Conservation (phyloP, 2,329 filamentous ascomycete genomes). For the Raffaelea deltoideospora region DNA sequence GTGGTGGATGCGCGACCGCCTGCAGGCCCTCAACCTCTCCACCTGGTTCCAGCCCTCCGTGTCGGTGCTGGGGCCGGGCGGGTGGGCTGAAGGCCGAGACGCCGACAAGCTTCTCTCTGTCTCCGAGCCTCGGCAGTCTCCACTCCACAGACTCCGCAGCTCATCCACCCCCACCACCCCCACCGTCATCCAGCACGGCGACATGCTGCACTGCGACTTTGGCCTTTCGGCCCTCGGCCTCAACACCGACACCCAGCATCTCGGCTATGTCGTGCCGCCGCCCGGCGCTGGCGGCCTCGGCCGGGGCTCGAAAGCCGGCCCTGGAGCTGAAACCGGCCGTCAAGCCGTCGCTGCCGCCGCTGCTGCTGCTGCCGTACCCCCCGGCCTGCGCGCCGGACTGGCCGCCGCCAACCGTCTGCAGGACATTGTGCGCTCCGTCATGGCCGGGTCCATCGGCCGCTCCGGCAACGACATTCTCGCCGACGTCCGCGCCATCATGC, state of each 20-base stretch:
- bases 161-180: slow-evolving; percentile 1
- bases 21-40: slow-evolving; percentile 32
- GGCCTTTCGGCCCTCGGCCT: slow-evolving; percentile 13
- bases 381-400: slow-evolving; percentile 25
- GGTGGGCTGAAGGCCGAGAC: background rate
- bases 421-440: slow-evolving; percentile 28
- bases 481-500: slow-evolving; percentile 23
- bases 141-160: background rate
- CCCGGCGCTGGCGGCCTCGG: too few relatives aligned
- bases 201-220: slow-evolving; percentile 34
- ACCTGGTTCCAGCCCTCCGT: slow-evolving; percentile 37
- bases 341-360: slow-evolving; percentile 25
- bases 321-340: too few relatives aligned
- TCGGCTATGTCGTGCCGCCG: slow-evolving; percentile 30
- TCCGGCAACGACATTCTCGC: slow-evolving; percentile 30
- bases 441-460: slow-evolving; percentile 22
- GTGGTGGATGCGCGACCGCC: slow-evolving; percentile 35
- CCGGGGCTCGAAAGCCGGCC: too few relatives aligned
- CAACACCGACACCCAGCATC: slow-evolving; percentile 25
- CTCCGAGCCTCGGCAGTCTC: too few relatives aligned
- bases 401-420: slow-evolving; percentile 30
- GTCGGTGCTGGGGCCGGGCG: slow-evolving; percentile 21
- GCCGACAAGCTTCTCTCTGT: too few relatives aligned
- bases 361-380: slow-evolving; percentile 22
- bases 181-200: slow-evolving; percentile 24